Evolutionary conservation across 139 green algal genomes (phyloP).

Genomic region (Picochlorum costavermella): DNA sequence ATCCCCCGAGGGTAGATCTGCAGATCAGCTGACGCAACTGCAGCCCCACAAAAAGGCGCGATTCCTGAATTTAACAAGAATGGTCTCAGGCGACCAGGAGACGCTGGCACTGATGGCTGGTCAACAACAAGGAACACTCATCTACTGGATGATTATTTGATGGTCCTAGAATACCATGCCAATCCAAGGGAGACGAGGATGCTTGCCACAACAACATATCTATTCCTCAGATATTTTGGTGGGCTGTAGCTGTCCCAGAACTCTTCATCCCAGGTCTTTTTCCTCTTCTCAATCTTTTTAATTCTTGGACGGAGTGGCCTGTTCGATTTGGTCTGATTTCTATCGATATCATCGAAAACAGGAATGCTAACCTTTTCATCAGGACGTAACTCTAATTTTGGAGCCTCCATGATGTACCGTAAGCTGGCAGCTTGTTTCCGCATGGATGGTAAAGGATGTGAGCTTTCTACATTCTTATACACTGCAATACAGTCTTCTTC

Average conservation of each 20-base stretch:
- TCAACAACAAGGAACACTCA: too few species aligned
- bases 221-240: constrained; percentile 39
- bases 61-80: too few species aligned
- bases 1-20: too few species aligned
- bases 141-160: too few species aligned
- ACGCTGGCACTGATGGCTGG: too few species aligned
- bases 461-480: constrained; percentile 57
- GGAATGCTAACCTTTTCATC: constrained; percentile 73
- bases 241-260: constrained; percentile 54
- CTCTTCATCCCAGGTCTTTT: constrained; percentile 52
- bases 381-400: constrained; percentile 52
- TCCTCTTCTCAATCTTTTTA: constrained; percentile 2
- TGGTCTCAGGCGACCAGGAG: too few species aligned
- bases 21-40: too few species aligned
- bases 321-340: constrained; percentile 9
- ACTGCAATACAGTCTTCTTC: constrained; percentile 67
- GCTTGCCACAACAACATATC: constrained; percentile 45
- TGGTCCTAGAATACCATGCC: constrained; percentile 32
- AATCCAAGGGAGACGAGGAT: constrained; percentile 23
- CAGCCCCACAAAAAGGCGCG: too few species aligned
- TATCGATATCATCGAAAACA: constrained; percentile 46
- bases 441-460: constrained; percentile 27
- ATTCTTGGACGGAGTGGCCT: constrained; percentile 2
- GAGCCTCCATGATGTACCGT: constrained; percentile 78
- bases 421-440: constrained; percentile 39